A percentile compares a stretch with the other conserved stretches of the same genome.
Conservation (phyloP, 371 early-diverging fungal genomes). For the Mortierella sp. region DNA sequence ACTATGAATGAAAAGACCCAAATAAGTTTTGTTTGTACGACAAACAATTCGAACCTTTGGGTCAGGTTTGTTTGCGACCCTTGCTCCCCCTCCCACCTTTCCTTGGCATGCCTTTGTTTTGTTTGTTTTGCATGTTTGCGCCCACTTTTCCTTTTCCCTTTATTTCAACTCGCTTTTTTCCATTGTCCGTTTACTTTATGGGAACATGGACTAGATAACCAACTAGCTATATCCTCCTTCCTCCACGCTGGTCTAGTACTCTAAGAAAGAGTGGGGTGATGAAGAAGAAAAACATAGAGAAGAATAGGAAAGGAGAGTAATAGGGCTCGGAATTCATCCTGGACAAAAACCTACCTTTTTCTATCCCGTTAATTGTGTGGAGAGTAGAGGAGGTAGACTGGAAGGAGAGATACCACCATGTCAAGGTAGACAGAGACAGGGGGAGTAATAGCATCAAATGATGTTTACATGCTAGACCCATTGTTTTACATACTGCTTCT, state of each 20-base stretch:
- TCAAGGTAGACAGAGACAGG: background rate
- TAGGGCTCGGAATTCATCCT: background rate
- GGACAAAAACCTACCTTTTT: background rate
- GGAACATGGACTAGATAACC: background rate
- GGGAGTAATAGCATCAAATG: slow-evolving; percentile 4
- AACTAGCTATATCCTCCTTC: background rate
- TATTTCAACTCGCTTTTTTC: background rate
- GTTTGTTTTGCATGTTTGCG: slow-evolving; percentile 2
- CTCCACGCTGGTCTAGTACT: background rate
- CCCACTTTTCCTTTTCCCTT: background rate
- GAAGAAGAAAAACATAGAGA: background rate
- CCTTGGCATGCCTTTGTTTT: background rate
- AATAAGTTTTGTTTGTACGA: slow-evolving; percentile 5
- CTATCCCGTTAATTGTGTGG: background rate
- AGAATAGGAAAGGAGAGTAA: background rate
- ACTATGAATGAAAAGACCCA: background rate
- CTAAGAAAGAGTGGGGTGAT: no score
- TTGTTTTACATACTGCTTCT: background rate
- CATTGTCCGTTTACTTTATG: slow-evolving; percentile 4
- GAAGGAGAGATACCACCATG: background rate
- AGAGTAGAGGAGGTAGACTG: background rate
- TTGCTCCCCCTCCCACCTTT: background rate
- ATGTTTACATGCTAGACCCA: background rate
- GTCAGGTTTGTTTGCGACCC: slow-evolving; percentile 7
- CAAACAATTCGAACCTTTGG: background rate